These are phyloP conservation scores for Zymoseptoria pseudotritici DNA, from an alignment of 2,329 filamentous ascomycete species.

Conservation along the genomic window DNA sequence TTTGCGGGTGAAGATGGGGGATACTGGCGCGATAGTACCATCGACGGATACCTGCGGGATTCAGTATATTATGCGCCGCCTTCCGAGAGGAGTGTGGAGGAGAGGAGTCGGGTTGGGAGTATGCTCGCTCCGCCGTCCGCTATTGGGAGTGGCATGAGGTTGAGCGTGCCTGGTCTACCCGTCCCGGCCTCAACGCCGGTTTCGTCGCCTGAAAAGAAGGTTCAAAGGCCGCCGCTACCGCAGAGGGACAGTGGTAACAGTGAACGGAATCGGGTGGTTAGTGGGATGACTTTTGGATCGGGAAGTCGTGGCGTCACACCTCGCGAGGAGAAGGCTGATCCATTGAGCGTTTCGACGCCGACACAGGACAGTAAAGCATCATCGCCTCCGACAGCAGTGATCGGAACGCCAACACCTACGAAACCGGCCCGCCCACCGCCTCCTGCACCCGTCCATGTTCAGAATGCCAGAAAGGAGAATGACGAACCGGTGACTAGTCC, in stretches of 20 bases:
- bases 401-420: not conserved
- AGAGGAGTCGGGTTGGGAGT: not conserved
- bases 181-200: not conserved
- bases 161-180: not conserved
- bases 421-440: not conserved
- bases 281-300: constrained; percentile 17
- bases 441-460: not conserved
- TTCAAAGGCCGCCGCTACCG: constrained; percentile 12
- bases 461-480: not conserved
- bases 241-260: constrained; percentile 19
- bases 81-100: not conserved
- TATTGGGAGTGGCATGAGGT: not conserved
- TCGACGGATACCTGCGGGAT: constrained; percentile 19
- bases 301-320: not conserved
- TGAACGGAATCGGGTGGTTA: constrained; percentile 18
- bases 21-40: constrained; percentile 20
- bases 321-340: not conserved
- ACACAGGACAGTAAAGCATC: not conserved
- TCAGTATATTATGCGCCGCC: constrained; percentile 6
- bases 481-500: not conserved
- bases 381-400: not conserved
- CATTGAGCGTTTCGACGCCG: not conserved
- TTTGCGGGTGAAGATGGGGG: constrained; percentile 4
- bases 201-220: not conserved
- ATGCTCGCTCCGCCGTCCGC: not conserved